Evolutionary conservation across 345 rosid genomes (phyloP), one percentile per base, ranked within the genome.

Genomic region (Rhodomyrtus tomentosa): DNA sequence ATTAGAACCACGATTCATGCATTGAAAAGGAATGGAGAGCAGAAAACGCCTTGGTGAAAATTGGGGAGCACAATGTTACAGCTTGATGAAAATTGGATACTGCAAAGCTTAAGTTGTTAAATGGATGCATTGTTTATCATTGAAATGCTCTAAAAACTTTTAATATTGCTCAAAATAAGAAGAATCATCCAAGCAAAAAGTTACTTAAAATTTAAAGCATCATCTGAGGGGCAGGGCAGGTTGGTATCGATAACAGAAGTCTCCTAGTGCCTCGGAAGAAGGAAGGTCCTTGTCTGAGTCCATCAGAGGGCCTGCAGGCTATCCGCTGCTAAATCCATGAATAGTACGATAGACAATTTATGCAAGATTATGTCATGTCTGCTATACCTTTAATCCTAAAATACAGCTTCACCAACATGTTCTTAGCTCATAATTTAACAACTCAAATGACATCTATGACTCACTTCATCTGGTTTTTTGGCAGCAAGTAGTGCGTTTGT

Each of bases 391-490:
- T 68, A 32, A 32, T 36, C 7, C 45, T 68, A 68, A 32, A 68
- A 68, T 45, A 68, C 45, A 36, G 79, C 45, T 51, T 52, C 42
- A 82, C 49, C 48, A 82, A 53, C 3, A 42, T 32, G 21, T 16
- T 51, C 72, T 22, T 36, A 82, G 83, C 36, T 56, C 56, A 62
- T 18, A 84, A 50, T 53, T 50, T 80, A 81, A 56, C 52, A 80
- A 83, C 50, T 48, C 51, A 81, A 55, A 49, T 50, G 15, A 55
- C 15, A 82, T 45, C 81, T 29, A 84, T 58, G 81, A 73, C 88
- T 83, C 87, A 96, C 99, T 98, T 94, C 95, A 87, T 91, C 94
- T 22, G 98, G 97, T 87, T 91, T 96, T 90, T 93, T 93, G n/a
- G 99, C 94, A 92, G 98, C 98, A 88, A 96, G 90, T 87, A 94